These are phyloP conservation scores for Hordeum vulgare DNA, from an alignment of 176 grass and related monocot species.

Conservation along the genomic window DNA sequence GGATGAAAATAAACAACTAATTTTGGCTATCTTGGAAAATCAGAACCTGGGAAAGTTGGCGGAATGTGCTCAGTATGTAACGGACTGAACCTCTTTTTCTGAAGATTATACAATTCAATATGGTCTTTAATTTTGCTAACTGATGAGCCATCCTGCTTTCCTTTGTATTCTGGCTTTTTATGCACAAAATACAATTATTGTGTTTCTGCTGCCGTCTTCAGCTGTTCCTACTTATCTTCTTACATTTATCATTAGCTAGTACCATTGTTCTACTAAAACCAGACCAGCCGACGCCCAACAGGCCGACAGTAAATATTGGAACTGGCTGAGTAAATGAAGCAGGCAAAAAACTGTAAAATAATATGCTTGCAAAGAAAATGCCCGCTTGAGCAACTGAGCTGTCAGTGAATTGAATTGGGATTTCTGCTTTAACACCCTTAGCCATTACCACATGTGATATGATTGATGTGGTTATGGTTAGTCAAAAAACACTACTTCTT, in stretches of 20 bases:
- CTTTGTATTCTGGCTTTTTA: background rate
- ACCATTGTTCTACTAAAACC: background rate
- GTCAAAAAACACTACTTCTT: background rate
- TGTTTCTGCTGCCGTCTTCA: background rate
- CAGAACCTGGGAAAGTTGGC: constrained; percentile 86
- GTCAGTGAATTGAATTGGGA: background rate
- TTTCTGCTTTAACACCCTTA: background rate
- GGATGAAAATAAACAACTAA: constrained; percentile 92
- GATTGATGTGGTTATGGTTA: background rate
- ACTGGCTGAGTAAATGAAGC: background rate
- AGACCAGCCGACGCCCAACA: background rate
- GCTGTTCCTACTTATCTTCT: background rate
- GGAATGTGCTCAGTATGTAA: constrained; percentile 89
- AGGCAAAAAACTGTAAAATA: background rate
- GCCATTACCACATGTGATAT: background rate
- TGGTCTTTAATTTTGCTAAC: background rate
- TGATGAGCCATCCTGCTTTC: background rate
- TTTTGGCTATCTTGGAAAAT: constrained; percentile 91
- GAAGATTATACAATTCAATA: constrained; percentile 6
- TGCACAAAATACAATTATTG: background rate
- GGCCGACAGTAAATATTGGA: background rate
- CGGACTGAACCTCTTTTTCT: background rate
- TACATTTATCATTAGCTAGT: background rate
- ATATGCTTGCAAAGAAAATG: background rate
- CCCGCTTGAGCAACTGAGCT: background rate